phyloP scores from a whole-genome alignment of 208 protist species.

The Wallacemonas sp. region DNA sequence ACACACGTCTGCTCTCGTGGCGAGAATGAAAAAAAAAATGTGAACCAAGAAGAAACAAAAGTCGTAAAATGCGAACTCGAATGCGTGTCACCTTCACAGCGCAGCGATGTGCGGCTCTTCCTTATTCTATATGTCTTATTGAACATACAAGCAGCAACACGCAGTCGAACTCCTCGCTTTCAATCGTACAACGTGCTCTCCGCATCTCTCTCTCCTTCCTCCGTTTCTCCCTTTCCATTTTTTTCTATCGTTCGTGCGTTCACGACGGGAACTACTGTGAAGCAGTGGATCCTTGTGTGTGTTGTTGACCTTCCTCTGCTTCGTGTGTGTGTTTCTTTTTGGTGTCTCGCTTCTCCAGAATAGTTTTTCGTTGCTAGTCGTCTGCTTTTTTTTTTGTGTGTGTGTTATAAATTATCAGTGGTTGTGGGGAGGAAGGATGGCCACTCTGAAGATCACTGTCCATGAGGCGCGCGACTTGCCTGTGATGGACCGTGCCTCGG shows the following conservation, averaged over 20 bases:
- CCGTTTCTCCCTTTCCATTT: not conserved
- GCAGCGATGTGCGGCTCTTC: no score
- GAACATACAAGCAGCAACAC: no score
- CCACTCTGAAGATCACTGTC: slow-evolving; percentile 89
- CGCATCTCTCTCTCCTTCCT: not conserved
- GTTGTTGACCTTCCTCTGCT: not conserved
- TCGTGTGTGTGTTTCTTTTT: not conserved
- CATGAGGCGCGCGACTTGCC: slow-evolving; percentile 91
- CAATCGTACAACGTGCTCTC: no score
- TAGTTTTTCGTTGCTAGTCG: not conserved
- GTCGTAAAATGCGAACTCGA: no score
- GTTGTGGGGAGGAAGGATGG: slow-evolving; percentile 36
- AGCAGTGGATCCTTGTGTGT: no score
- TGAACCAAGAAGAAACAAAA: no score
- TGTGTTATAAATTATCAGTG: not conserved
- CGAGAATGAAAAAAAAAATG: no score
- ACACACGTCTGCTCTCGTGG: no score
- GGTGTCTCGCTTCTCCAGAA: no score
- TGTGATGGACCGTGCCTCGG: slow-evolving; percentile 89
- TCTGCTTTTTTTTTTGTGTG: slow-evolving; percentile 15
- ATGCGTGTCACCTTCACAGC: no score
- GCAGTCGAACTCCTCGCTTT: not conserved
- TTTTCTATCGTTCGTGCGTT: slow-evolving; percentile 6
- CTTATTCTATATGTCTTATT: no score
- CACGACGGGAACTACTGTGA: no score